Conservation (phyloP, 495 filamentous ascomycete genomes). For the Sporormia fimetaria region DNA sequence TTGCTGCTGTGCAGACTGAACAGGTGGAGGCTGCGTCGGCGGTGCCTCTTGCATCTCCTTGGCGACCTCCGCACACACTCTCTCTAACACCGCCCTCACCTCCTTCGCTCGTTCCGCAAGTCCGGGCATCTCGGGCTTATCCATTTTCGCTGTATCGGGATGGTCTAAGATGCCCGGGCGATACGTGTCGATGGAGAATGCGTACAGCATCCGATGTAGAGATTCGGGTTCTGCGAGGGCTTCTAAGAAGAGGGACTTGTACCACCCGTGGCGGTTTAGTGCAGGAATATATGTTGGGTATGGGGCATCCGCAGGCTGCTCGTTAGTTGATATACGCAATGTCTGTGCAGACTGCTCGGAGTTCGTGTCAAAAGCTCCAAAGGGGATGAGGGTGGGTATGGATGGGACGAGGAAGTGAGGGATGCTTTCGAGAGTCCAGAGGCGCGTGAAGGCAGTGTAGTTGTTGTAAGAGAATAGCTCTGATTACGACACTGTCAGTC, state of each 20-base stretch:
- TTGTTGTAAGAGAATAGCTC: constrained; percentile 17
- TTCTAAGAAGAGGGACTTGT: constrained; percentile 23
- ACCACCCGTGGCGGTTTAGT: constrained; percentile 23
- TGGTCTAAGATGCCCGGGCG: constrained; percentile 11
- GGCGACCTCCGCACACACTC: constrained; percentile 17
- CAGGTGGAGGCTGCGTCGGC: not conserved
- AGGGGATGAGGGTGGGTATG: constrained; percentile 9
- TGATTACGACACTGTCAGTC: constrained; percentile 8
- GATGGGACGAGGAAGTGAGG: constrained; percentile 21
- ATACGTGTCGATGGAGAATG: constrained; percentile 17
- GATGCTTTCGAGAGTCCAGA: constrained; percentile 20
- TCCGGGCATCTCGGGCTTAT: constrained; percentile 6
- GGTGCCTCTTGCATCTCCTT: constrained; percentile 1
- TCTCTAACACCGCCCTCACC: not conserved
- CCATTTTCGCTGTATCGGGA: constrained; percentile 9
- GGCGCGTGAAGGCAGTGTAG: constrained; percentile 9
- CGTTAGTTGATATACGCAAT: not conserved
- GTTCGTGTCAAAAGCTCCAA: constrained; percentile 12
- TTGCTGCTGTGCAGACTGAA: not conserved
- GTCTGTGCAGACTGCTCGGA: not conserved
- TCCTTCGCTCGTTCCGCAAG: constrained; percentile 4
- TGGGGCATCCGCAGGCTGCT: not conserved
- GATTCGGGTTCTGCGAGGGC: constrained; percentile 7
- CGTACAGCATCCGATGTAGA: constrained; percentile 12
- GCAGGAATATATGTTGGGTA: constrained; percentile 20